Evolutionary conservation across 345 rosid species (phyloP).

Genomic region (Moricandia moricandioides): DNA sequence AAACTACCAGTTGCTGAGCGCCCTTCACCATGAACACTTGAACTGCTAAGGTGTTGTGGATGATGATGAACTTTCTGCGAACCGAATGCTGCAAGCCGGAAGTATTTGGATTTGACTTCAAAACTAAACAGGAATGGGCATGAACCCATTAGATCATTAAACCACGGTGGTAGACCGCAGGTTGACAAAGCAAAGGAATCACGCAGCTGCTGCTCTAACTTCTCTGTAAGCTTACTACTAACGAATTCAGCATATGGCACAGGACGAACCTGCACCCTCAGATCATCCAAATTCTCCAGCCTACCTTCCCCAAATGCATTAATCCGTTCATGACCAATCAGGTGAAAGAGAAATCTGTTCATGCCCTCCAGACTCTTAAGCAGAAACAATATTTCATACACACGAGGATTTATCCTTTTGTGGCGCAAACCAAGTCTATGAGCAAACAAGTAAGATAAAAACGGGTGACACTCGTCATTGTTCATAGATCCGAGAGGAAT

Average conservation of each 20-base stretch:
- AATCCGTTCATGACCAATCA: constrained; percentile 54
- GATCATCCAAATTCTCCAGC: constrained; percentile 56
- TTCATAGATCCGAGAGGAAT: constrained; percentile 18
- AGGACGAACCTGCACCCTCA: constrained; percentile 50
- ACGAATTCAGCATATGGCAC: constrained; percentile 68
- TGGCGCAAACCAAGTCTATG: constrained; percentile 54
- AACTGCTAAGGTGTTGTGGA: constrained; percentile 42
- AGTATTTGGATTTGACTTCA: constrained; percentile 73
- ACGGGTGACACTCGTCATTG: constrained; percentile 39
- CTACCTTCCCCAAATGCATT: constrained; percentile 63
- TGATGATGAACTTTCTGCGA: constrained; percentile 44
- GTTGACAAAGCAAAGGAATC: constrained; percentile 66
- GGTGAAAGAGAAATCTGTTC: constrained; percentile 64
- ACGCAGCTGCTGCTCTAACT: constrained; percentile 88
- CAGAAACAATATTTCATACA: constrained; percentile 62
- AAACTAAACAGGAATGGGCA: constrained; percentile 91
- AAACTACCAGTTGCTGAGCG: constrained; percentile 40
- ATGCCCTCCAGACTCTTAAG: constrained; percentile 75
- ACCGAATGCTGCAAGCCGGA: constrained; percentile 77
- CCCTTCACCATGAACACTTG: constrained; percentile 52
- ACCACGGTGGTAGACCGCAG: constrained; percentile 86
- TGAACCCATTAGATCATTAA: constrained; percentile 72
- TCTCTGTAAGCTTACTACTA: constrained; percentile 80
- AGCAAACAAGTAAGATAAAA: constrained; percentile 54
- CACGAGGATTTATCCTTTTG: constrained; percentile 53